Evolutionary conservation across 2,329 filamentous ascomycete species (phyloP), one percentile per base, ranked within the genome.

Genomic region (Hirsutella thompsonii): DNA sequence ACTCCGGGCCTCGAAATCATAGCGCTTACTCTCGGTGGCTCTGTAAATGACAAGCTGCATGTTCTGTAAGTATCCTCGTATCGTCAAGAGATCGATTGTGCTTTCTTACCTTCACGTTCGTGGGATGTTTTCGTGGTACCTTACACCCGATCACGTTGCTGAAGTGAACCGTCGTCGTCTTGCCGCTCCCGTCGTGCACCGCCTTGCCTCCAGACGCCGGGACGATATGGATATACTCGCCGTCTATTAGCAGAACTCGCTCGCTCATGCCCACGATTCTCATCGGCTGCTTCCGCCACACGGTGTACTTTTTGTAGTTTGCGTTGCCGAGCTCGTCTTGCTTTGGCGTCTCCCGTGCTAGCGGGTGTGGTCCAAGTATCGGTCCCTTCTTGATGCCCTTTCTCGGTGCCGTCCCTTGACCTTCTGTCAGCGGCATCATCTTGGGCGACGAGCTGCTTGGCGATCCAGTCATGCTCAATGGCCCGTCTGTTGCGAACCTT

Each of bases 151-250:
- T 76, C 5, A 92, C 82, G 42, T 83, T 83, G 52, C 77, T 82
- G 55, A 90, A 89, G 52, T 89, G 84, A 37, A 90, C 82, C 33
- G 83, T 87, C 3, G 83, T 88, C 28, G 79, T 83, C 63, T 87
- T 88, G 29, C 75, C 75, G 42, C 68, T 70, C 19, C 69, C 71
- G 42, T 81, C 77, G 44, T 76, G 72, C 43, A 78, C 63, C 10
- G 76, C 74, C 55, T 83, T 84, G 30, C 79, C 79, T 9, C 72
- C 72, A 2, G 74, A 74, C 2, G 75, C 70, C 20, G 85, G 83
- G 72, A 87, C 81, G 51, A 93, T 87, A 59, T 90, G 84, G 46
- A 93, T 77, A 57, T 89, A 92, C 57, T 93, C 86, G 44, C 83
- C 83, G 51, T 90, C 85, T 48, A 93, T 85, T 37, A 83, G 79